Base-by-base conservation (phyloP, 768 basidiomycete species). In the Postia placenta region DNA sequence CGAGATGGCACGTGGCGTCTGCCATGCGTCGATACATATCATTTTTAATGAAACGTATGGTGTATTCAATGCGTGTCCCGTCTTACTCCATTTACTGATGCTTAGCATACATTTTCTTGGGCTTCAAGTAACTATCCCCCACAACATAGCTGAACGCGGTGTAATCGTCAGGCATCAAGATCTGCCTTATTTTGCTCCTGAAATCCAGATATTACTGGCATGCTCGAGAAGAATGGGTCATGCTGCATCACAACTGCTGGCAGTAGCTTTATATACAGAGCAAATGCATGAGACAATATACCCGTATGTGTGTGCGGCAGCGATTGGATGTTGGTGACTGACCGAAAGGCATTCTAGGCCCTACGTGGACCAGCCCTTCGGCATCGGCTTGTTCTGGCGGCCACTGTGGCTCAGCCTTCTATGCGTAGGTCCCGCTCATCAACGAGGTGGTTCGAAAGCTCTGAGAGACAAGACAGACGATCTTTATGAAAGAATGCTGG, bases 51-150 rank as follows among this genome's bases (percentile, higher is more conserved):
- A 81, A 57, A 83, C n/a, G n/a, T n/a, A n/a, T n/a, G n/a, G n/a
- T n/a, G 80, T 62, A 68, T 83, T 23, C 84, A 78, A 80, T 80
- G 14, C n/a, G 11, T n/a, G n/a, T n/a, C n/a, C n/a, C n/a, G n/a
- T n/a, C n/a, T n/a, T n/a, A n/a, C n/a, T n/a, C n/a, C n/a, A n/a
- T n/a, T n/a, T n/a, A n/a, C n/a, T 41, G 20, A 27, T 9, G 12
- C n/a, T 3, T 42, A 81, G 81, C 75, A 83, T 83, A 66, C 83
- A 80, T 79, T 84, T 79, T 67, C 83, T 85, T 54, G 81, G 68
- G 11, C 73, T 81, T 0, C 76, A n/a, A n/a, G 82, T n/a, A 75
- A 77, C 22, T 77, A 79, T 56, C 73, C 81, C 69, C 85, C 15
- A 69, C 76, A 19, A 67, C 83, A 6, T 84, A 81, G 83, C 77